Conservation (phyloP, 306 rosid species). For the Cyclanthera cordifolia region DNA sequence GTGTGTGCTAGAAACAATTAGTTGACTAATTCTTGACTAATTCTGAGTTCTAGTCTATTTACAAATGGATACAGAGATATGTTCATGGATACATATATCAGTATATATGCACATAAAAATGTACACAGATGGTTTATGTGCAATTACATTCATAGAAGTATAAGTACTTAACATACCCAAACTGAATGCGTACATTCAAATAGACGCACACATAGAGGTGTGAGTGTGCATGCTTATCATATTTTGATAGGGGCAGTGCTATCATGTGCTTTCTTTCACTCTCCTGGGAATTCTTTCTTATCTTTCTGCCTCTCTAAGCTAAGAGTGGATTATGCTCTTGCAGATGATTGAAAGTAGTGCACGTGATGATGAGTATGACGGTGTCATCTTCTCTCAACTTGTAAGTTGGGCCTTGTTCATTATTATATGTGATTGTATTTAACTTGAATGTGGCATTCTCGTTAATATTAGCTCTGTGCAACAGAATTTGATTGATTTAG, state of each 20-base stretch:
- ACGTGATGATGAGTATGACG: constrained; percentile 92
- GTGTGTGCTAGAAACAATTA: neutral
- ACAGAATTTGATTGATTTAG: constrained; percentile 92
- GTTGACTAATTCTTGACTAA: too few species aligned
- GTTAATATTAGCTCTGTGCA: constrained; percentile 9
- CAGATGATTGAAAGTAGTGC: constrained; percentile 99
- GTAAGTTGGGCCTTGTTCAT: constrained; percentile 39
- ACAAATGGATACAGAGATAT: neutral
- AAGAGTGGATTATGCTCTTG: constrained; percentile 20
- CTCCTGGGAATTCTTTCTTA: neutral
- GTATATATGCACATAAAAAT: neutral
- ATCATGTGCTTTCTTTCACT: constrained; percentile 2
- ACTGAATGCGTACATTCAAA: neutral
- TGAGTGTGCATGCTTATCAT: neutral
- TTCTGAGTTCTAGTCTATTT: neutral
- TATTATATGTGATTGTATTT: constrained; percentile 1
- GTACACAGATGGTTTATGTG: neutral
- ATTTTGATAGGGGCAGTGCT: neutral
- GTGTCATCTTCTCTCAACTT: constrained; percentile 97
- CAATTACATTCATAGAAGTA: neutral
- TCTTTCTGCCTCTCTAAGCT: neutral
- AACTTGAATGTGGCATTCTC: constrained; percentile 1
- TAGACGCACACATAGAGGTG: neutral
- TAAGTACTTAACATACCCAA: neutral
- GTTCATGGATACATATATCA: neutral